Evolutionary conservation across 805 yeast genomes (phyloP).

Genomic region (Ogataea glucozyma): DNA sequence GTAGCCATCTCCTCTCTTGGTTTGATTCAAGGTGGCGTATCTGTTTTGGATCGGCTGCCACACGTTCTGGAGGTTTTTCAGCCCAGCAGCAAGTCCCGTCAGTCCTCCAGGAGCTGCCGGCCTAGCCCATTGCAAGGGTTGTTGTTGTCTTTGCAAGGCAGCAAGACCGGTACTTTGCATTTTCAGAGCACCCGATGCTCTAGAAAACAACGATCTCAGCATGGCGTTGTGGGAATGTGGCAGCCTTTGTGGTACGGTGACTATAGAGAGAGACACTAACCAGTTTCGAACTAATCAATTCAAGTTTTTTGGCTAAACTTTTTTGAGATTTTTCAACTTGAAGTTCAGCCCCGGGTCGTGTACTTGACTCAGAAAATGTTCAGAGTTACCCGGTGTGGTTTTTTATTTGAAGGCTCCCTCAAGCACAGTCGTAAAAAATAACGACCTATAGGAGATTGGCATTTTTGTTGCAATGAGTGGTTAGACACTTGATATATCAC

Average conservation of each 20-base stretch:
- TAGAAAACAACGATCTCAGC: slow-evolving; percentile 5
- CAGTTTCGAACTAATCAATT: not conserved
- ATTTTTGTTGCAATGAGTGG: not conserved
- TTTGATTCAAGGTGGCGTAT: slow-evolving; percentile 76
- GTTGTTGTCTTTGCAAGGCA: not conserved
- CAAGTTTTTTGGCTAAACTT: not conserved
- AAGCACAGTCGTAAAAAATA: not conserved
- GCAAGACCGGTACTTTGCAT: not conserved
- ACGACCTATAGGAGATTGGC: slow-evolving; percentile 5
- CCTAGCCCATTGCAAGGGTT: slow-evolving; percentile 4
- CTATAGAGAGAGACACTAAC: no score
- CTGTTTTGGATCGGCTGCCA: slow-evolving; percentile 39
- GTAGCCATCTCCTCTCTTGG: slow-evolving; percentile 62
- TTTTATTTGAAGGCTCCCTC: no score
- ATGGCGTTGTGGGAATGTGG: not conserved
- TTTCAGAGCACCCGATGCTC: slow-evolving; percentile 2
- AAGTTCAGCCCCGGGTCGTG: not conserved
- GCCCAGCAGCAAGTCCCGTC: slow-evolving; percentile 2
- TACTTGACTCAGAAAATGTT: not conserved
- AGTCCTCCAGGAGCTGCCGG: slow-evolving; percentile 2
- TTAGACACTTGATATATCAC: not conserved
- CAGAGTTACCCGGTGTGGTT: slow-evolving; percentile 10
- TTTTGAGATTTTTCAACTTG: slow-evolving; percentile 2
- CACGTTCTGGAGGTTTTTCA: slow-evolving; percentile 7
- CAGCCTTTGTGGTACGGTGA: no score